phyloP scores from a whole-genome alignment of 169 alveolate genomes.

The Cryptosporidium xiaoi region DNA sequence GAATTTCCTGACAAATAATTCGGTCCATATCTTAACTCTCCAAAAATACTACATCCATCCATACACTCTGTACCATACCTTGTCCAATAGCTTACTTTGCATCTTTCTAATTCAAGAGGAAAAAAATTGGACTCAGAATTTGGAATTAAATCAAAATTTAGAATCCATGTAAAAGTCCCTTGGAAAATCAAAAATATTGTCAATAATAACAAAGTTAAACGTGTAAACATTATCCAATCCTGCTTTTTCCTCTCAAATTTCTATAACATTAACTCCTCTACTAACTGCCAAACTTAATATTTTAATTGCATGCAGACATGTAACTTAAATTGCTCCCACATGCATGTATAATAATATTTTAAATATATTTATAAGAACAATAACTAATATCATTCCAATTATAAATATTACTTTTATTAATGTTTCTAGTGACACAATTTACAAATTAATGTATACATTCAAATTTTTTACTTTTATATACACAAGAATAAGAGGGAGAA shows the following conservation, averaged over 20 bases:
- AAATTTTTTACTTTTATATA: slow-evolving; percentile 48
- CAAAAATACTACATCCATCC: slow-evolving; percentile 58
- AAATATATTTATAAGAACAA: not conserved
- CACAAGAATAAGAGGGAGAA: slow-evolving; percentile 75
- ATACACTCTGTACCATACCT: slow-evolving; percentile 33
- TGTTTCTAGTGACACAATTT: not conserved
- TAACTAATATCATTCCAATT: not conserved
- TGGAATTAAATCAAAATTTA: slow-evolving; percentile 69
- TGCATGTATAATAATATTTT: not conserved
- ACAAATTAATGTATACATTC: not conserved
- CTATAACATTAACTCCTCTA: not conserved
- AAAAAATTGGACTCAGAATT: slow-evolving; percentile 7
- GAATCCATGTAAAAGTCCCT: slow-evolving; percentile 16
- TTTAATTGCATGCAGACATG: slow-evolving; percentile 45
- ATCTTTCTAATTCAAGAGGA: slow-evolving; percentile 4
- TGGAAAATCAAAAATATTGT: not conserved
- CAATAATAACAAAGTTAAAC: not conserved
- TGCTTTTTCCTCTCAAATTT: not conserved
- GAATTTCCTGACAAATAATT: slow-evolving; percentile 26
- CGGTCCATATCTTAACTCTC: slow-evolving; percentile 66
- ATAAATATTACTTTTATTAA: not conserved
- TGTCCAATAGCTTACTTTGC: slow-evolving; percentile 65
- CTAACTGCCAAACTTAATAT: not conserved
- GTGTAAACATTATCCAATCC: slow-evolving; percentile 3
- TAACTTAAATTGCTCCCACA: not conserved